Base-by-base conservation (phyloP, 1,139 yeast species). In the Geotrichum bryndzae region DNA sequence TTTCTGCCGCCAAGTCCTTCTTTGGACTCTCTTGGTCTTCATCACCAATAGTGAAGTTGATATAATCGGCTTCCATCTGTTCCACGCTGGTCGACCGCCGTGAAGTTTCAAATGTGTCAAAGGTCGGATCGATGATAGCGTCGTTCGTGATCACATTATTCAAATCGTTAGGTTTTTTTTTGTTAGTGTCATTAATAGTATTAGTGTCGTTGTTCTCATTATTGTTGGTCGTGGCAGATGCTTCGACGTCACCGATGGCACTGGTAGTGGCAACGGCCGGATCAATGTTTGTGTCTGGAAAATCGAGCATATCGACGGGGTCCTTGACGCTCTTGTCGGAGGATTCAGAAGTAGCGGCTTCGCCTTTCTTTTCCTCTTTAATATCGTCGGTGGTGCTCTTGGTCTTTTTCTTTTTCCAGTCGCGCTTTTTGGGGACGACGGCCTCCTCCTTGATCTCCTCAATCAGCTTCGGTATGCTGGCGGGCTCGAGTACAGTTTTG, bases 401-500 rank as follows among this genome's bases (percentile, higher is more conserved):
- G 5, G 55, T 51, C 54, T 60, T 61, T 15, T 53, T 54, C 41
- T 27, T 61, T 51, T 62, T 63, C 46, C 61, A 63, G 64, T 53
- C 60, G 60, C 35, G 60, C 56, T 46, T 56, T 48, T 7, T 61
- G 38, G 59, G 62, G 63, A 31, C 63, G 58, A 31, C 64, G 58
- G 41, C 62, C 50, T 50, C 57, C 57, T 41, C 58, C 62, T 53
- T 25, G 45, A 58, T 46, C 51, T 57, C 63, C 29, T 61, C 59
- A 27, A 61, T 50, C 15, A 57, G 48, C 22, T 45, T 33, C 2
- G 59, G 54, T 11, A 51, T 51, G 41, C 66, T 55, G 1, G 73
- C 72, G 5, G 73, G 71, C 1, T 70, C 66, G 23, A 70, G 57
- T 50, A 67, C 66, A 4, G 75, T 67, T 3, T 73, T 69, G 58